phyloP scores from a whole-genome alignment of 177 flowering plant genomes.

The Tripterygium wilfordii region DNA sequence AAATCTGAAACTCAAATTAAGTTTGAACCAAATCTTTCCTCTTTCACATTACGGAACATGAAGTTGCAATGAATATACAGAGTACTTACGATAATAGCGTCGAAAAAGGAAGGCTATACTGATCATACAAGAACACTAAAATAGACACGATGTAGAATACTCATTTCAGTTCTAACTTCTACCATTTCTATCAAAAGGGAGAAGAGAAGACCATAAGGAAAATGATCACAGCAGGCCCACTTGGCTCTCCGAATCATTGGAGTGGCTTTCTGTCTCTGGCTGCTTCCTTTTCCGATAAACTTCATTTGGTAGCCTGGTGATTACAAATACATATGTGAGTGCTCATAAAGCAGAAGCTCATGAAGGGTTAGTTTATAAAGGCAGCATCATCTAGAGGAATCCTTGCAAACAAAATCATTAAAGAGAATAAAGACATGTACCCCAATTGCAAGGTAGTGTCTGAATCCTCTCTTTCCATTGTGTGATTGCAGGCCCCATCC shows the following conservation, averaged over 20 bases:
- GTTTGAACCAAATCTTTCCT: no score
- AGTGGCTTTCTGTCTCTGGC: conserved; percentile 29
- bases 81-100: no score
- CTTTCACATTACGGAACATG: no score
- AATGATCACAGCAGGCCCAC: conserved; percentile 12
- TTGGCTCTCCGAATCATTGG: conserved; percentile 32
- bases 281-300: conserved; percentile 32
- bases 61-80: no score
- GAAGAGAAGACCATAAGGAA: not conserved
- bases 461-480: conserved; percentile 45
- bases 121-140: no score
- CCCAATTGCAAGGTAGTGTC: conserved; percentile 72
- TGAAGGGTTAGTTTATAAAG: no score
- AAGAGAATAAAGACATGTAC: conserved; percentile 24
- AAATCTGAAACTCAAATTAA: no score
- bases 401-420: no score
- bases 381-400: no score
- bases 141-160: not conserved
- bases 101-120: no score
- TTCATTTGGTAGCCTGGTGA: conserved; percentile 35
- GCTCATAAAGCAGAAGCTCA: no score
- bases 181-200: not conserved
- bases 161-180: not conserved
- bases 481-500: conserved; percentile 22
- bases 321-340: not conserved